Base-by-base conservation (phyloP, 352 stramenopile genomes). In the Phytophthora boehmeriae region DNA sequence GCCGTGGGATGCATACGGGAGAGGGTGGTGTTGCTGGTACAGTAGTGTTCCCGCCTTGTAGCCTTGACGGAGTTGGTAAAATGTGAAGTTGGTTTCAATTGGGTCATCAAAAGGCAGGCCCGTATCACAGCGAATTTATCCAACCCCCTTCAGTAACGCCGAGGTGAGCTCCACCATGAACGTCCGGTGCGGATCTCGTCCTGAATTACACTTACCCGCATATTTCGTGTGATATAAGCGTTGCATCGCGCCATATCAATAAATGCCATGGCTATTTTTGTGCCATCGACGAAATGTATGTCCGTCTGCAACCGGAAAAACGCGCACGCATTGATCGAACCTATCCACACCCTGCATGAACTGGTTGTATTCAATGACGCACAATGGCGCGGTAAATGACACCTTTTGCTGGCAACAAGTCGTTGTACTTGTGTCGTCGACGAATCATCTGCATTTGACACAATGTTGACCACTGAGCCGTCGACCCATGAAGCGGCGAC, bases 191-290 rank as follows among this genome's bases (percentile, higher is more conserved):
- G 46, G 46, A 38, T 28, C 30, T 13, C 30, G 30, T 4, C 17
- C 28, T 32, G 42, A 32, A 28, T 43, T 27, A 20, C n/a, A n/a
- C 30, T 30, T n/a, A 16, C 17, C 10, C 14, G 28, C 8, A 42
- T 9, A 9, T 42, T 42, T 4, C 35, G 6, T 19, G 35, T 42
- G 6, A 42, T 17, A 42, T n/a, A 54, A 28, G 30, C 46, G n/a
- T 54, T 43, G 16, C 28, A 42, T 14, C 46, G 46, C 27, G 46
- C 46, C 10, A 43, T 9, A 54, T 43, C 46, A 30, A 54, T 43
- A 42, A 54, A 42, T 2, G 17, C 28, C 28, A 54, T 42, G 14
- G 5, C 11, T 43, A 20, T 43, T 54, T 36, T 54, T 54, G 3
- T 54, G 30, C 28, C 46, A 54, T 5, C 17, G 28, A 20, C 30